Conservation (phyloP, 176 grass and related monocot genomes). For the Themeda triandra region DNA sequence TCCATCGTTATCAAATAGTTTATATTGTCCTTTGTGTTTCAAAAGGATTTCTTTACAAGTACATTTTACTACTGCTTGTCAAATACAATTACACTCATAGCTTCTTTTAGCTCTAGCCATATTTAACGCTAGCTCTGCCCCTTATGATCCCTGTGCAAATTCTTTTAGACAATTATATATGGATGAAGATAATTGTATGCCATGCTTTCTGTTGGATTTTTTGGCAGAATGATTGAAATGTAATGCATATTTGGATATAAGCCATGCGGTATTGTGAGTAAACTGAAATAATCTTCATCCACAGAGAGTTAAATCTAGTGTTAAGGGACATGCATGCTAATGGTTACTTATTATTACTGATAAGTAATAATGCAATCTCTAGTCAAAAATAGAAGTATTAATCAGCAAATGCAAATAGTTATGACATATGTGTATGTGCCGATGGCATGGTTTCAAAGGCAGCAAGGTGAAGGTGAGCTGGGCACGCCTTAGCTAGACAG, state of each 20-base stretch:
- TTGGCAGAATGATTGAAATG: neutral
- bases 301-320: neutral
- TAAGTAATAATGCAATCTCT: neutral
- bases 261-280: neutral
- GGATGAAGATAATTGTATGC: neutral
- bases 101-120: neutral
- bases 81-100: neutral
- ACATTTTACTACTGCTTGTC: neutral
- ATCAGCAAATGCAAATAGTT: neutral
- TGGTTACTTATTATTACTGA: neutral
- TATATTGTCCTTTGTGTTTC: neutral
- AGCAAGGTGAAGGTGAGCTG: neutral
- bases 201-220: neutral
- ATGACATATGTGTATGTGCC: neutral
- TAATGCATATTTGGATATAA: neutral
- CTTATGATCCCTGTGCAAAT: neutral
- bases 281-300: neutral
- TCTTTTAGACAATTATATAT: neutral
- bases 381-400: neutral
- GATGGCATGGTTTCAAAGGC: neutral
- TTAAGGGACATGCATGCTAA: neutral
- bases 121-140: neutral
- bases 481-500: neutral
- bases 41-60: neutral
- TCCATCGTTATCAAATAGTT: neutral